Evolutionary conservation across 1,284 basidiomycete genomes (phyloP), one percentile per base, ranked within the genome.

Genomic region (Afroboletus lepidellus): DNA sequence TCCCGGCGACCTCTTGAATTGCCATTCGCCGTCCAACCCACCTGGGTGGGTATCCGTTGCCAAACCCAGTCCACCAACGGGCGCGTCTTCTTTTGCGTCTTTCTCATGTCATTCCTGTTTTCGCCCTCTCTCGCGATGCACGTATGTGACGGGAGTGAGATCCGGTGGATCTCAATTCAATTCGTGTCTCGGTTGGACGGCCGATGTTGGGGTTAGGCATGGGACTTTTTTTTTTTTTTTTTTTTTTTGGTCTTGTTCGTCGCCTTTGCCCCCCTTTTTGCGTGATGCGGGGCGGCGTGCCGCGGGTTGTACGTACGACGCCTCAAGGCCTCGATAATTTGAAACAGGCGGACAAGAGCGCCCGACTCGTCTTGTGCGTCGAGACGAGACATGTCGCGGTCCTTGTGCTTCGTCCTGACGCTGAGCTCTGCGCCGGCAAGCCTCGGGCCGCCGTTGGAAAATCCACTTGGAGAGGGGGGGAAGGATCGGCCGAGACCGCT

Each of bases 101-200:
- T 58, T 60, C 59, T 44, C 59, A 60, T 61, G 61, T 56, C 61
- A 45, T 3, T 43, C 39, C 23, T 41, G n/a, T 32, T 43, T 29
- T n/a, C 11, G 3, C 12, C 9, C 16, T 5, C 39, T 16, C 11
- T 21, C 18, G 5, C 20, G 3, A 5, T 37, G 21, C 36, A 13
- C 20, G 36, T 21, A 20, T 23, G 30, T 30, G 8, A n/a, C n/a
- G n/a, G n/a, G n/a, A n/a, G 15, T 8, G 27, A 20, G 27, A 43
- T 44, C 30, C 16, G 16, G 43, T 23, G 21, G 43, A 44, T 33
- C 43, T 44, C 43, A 16, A 24, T 44, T 33, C 43, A 33, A 44
- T 44, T 30, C 30, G 20, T 13, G 18, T 18, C 15, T 42, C 5
- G 41, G 8, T 20, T 30, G n/a, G 12, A 20, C 20, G 20, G 36